Evolutionary conservation across 108 stramenopile species (phyloP).

Genomic region (Chaetoceros tenuissimus): DNA sequence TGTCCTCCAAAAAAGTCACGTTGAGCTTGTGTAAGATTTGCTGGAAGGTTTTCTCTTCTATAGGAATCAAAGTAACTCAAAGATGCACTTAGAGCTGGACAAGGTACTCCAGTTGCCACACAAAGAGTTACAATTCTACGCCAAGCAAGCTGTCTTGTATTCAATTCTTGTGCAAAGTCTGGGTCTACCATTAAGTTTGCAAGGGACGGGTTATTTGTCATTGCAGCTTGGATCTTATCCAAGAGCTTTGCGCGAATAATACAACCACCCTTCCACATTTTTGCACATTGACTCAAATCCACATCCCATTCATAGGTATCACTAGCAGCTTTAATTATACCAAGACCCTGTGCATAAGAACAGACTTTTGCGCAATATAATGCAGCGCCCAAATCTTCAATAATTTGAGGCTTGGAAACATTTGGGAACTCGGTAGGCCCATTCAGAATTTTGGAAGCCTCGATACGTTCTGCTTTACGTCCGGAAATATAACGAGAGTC

Average conservation of each 20-base stretch:
- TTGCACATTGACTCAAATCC: slow-evolving; percentile 86
- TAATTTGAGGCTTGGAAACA: slow-evolving; percentile 82
- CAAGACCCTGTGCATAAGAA: slow-evolving; percentile 96
- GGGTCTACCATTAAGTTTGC: slow-evolving; percentile 93
- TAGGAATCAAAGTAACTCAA: slow-evolving; percentile 95
- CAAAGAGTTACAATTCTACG: slow-evolving; percentile 88
- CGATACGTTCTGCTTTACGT: slow-evolving; percentile 88
- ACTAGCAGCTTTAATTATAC: slow-evolving; percentile 84
- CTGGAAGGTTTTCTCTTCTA: slow-evolving; percentile 81
- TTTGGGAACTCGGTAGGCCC: slow-evolving; percentile 73
- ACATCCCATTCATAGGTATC: slow-evolving; percentile 87
- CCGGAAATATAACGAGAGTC: slow-evolving; percentile 89
- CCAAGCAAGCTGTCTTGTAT: slow-evolving; percentile 82
- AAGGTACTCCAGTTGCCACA: slow-evolving; percentile 82
- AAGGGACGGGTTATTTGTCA: slow-evolving; percentile 52
- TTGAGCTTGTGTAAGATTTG: slow-evolving; percentile 95
- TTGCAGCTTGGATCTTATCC: slow-evolving; percentile 88
- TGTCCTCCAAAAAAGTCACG: slow-evolving; percentile 99
- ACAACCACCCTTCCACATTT: slow-evolving; percentile 99
- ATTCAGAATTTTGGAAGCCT: slow-evolving; percentile 66
- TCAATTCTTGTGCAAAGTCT: slow-evolving; percentile 76
- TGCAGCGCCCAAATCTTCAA: slow-evolving; percentile 87
- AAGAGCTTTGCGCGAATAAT: slow-evolving; percentile 94
- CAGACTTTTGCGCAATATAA: slow-evolving; percentile 94
- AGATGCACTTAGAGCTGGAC: slow-evolving; percentile 82